phyloP scores from a whole-genome alignment of 306 rosid species.

The Alnus rubra region DNA sequence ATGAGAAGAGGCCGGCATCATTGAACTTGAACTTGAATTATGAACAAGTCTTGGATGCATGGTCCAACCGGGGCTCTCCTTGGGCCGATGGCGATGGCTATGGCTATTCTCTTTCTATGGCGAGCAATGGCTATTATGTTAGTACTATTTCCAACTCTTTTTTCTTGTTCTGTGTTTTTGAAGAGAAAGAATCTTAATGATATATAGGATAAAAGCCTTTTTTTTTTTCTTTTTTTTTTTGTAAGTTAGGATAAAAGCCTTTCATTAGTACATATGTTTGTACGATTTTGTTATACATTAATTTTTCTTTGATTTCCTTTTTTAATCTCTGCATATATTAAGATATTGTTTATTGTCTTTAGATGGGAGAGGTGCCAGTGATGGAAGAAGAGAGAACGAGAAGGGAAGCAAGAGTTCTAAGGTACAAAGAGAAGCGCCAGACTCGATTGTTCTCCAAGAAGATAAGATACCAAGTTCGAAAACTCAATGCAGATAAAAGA shows the following conservation, averaged over 20 bases:
- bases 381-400: constrained; percentile 65
- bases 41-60: constrained; percentile 80
- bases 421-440: constrained; percentile 85
- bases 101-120: constrained; percentile 47
- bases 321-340: too few species aligned
- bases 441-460: constrained; percentile 80
- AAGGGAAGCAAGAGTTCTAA: constrained; percentile 78
- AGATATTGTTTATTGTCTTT: too few species aligned
- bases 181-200: too few species aligned
- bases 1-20: constrained; percentile 40
- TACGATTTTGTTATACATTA: too few species aligned
- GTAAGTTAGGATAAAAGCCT: too few species aligned
- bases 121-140: constrained; percentile 51
- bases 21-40: constrained; percentile 80
- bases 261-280: too few species aligned
- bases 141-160: constrained; percentile 32
- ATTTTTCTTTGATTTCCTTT: background rate
- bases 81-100: constrained; percentile 63
- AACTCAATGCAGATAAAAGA: constrained; percentile 85
- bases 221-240: background rate
- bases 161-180: too few species aligned
- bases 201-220: background rate
- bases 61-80: constrained; percentile 76
- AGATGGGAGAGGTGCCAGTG: constrained; percentile 86
- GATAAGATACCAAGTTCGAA: constrained; percentile 93